Conservation (phyloP, 2,329 filamentous ascomycete species). For the Tolypocladium tundrense region DNA sequence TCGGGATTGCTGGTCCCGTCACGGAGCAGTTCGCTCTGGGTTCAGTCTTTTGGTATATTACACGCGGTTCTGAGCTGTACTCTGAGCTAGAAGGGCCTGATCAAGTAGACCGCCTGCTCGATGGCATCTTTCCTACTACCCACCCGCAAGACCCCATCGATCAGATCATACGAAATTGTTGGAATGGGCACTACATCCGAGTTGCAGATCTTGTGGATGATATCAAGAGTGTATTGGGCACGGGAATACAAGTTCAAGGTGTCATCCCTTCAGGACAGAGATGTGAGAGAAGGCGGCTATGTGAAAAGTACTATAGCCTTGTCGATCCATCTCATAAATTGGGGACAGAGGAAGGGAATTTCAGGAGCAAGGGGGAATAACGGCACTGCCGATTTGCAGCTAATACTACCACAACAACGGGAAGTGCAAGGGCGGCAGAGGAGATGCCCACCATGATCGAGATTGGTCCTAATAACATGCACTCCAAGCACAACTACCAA, state of each 20-base stretch:
- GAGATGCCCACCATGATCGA: too few species aligned
- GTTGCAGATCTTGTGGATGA: slow-evolving; percentile 8
- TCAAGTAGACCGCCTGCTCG: slow-evolving; percentile 5
- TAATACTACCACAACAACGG: too few species aligned
- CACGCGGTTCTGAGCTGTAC: slow-evolving; percentile 6
- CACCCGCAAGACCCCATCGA: slow-evolving; percentile 6
- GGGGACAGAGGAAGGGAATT: background rate
- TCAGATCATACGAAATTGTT: slow-evolving; percentile 8
- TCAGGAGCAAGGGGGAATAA: background rate
- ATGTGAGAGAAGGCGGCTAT: background rate
- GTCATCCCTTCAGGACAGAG: background rate
- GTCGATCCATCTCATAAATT: background rate
- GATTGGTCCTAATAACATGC: too few species aligned
- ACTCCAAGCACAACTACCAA: too few species aligned
- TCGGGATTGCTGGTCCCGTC: slow-evolving; percentile 5
- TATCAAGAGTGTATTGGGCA: slow-evolving; percentile 2
- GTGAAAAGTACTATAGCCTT: background rate
- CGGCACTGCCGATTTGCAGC: too few species aligned
- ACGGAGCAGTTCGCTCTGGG: slow-evolving; percentile 11
- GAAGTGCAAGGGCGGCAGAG: too few species aligned
- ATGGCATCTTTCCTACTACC: slow-evolving; percentile 4
- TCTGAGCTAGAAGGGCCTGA: slow-evolving; percentile 7
- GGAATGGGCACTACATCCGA: slow-evolving; percentile 3
- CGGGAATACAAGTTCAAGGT: background rate
- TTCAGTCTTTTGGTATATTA: slow-evolving; percentile 11